phyloP scores from a whole-genome alignment of 805 yeast species.

The Sungouiella thailandica region DNA sequence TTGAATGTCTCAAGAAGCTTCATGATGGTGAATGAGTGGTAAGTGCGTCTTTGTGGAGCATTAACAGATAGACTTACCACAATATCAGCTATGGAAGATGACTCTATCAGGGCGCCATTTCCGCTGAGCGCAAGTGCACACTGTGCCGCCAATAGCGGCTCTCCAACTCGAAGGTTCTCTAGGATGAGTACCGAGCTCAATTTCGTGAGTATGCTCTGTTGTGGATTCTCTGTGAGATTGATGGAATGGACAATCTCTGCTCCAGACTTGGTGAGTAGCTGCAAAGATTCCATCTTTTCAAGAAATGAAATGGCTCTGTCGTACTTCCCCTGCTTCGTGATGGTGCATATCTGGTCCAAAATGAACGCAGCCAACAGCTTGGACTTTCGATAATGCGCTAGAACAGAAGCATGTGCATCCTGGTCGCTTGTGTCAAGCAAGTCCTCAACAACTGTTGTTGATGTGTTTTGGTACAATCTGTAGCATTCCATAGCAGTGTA shows the following conservation, averaged over 20 bases:
- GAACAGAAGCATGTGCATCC: background rate
- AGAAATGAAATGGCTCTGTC: background rate
- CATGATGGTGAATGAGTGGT: conserved; percentile 10
- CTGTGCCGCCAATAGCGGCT: conserved; percentile 11
- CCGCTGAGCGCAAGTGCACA: conserved; percentile 2
- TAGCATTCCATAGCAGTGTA: conserved; percentile 1
- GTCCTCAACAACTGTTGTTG: background rate
- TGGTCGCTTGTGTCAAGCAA: background rate
- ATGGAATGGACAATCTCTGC: background rate
- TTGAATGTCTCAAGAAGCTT: conserved; percentile 3
- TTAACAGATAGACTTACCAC: conserved; percentile 1
- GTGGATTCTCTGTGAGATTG: background rate
- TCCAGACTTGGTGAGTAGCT: background rate
- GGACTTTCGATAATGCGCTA: background rate
- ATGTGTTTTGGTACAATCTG: background rate
- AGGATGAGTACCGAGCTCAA: background rate
- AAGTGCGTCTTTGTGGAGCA: conserved; percentile 3
- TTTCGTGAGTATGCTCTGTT: background rate
- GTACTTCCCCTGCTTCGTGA: background rate
- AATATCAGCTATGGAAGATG: conserved; percentile 3
- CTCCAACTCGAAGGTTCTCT: conserved; percentile 4
- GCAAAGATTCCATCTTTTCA: background rate
- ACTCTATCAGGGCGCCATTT: conserved; percentile 1
- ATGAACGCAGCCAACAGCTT: conserved; percentile 1
- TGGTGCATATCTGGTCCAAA: conserved; percentile 1